Evolutionary conservation across 257 asterid species (phyloP).

Genomic region (Jaltomata sinuosa): DNA sequence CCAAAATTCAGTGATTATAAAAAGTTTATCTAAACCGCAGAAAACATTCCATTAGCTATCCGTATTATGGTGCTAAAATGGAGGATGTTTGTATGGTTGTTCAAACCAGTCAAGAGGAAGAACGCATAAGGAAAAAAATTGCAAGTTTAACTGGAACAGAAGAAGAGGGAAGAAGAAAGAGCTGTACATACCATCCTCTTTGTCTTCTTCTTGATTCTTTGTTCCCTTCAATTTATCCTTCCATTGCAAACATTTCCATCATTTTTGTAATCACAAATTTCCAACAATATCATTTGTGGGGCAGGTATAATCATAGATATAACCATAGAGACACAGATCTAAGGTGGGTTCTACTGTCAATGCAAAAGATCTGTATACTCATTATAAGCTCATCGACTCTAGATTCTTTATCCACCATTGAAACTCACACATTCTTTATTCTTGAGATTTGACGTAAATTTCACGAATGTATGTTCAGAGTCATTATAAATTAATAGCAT

Average conservation of each 20-base stretch:
- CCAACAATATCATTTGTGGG: neutral
- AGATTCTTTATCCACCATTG: neutral
- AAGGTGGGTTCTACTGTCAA: neutral
- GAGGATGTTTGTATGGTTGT: conserved; percentile 4
- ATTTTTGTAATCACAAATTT: neutral
- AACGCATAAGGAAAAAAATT: neutral
- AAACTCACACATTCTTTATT: neutral
- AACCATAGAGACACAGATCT: neutral
- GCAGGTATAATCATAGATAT: neutral
- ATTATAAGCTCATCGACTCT: neutral
- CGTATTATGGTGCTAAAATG: neutral
- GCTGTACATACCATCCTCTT: conserved; percentile 7
- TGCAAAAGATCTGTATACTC: neutral
- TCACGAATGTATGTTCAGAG: neutral
- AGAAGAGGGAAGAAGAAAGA: conserved; percentile 7
- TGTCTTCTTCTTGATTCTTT: conserved; percentile 3
- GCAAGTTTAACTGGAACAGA: neutral
- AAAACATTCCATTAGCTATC: neutral
- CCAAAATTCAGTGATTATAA: neutral
- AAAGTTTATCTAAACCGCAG: neutral
- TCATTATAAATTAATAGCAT: neutral
- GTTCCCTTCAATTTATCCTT: neutral
- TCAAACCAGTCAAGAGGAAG: neutral
- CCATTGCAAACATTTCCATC: neutral
- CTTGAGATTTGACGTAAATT: neutral